These are phyloP conservation scores for Ogataea wickerhamii DNA, from an alignment of 805 yeast species.

Conservation along the genomic window DNA sequence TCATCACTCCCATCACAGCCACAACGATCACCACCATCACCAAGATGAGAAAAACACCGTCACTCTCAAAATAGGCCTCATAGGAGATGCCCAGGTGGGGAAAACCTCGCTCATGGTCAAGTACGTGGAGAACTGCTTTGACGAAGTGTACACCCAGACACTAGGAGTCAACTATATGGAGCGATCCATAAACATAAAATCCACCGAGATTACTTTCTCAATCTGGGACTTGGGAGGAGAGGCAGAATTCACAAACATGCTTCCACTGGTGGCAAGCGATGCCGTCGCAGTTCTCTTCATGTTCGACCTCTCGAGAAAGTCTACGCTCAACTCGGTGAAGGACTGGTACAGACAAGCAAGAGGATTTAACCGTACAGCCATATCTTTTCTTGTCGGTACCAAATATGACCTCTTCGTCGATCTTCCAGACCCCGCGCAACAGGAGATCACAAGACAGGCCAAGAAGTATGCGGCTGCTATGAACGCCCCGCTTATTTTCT, in stretches of 20 bases:
- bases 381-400: constrained; percentile 89
- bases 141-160: constrained; percentile 89
- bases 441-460: constrained; percentile 78
- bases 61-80: constrained; percentile 81
- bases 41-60: constrained; percentile 39
- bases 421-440: constrained; percentile 73
- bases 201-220: constrained; percentile 84
- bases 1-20: constrained; percentile 2
- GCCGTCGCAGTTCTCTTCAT: constrained; percentile 88
- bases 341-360: constrained; percentile 95
- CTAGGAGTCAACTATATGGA: constrained; percentile 95
- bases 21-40: constrained; percentile 6
- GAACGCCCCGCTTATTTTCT: constrained; percentile 80
- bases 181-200: constrained; percentile 75
- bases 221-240: constrained; percentile 98
- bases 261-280: constrained; percentile 86
- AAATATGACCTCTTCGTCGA: constrained; percentile 86
- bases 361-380: constrained; percentile 85
- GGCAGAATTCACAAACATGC: constrained; percentile 90
- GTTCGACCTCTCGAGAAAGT: constrained; percentile 85
- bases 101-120: constrained; percentile 95
- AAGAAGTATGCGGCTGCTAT: constrained; percentile 83
- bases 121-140: constrained; percentile 92
- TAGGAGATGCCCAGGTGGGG: constrained; percentile 96
- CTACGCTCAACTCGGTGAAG: constrained; percentile 81